phyloP scores from a whole-genome alignment of 2,329 filamentous ascomycete genomes.

The Xylariaceae sp. region DNA sequence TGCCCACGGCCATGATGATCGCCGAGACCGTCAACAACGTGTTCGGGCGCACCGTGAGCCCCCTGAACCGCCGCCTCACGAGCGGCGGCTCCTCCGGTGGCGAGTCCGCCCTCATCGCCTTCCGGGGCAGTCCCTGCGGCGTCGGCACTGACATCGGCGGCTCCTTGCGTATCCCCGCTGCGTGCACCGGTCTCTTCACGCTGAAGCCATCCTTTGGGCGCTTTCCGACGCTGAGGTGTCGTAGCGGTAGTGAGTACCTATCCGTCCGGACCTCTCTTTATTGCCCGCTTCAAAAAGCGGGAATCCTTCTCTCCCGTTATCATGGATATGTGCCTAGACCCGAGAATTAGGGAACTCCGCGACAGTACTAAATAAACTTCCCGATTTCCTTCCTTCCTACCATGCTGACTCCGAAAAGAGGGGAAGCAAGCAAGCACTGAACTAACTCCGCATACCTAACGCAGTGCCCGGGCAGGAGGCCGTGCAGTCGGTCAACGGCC shows the following conservation, averaged over 20 bases:
- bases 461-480: slow-evolving; percentile 64
- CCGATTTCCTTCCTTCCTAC: background rate
- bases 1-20: slow-evolving; percentile 69
- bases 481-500: slow-evolving; percentile 65
- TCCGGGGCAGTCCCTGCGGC: slow-evolving; percentile 62
- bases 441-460: background rate
- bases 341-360: too few relatives aligned
- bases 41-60: slow-evolving; percentile 65
- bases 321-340: too few relatives aligned
- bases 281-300: too few relatives aligned
- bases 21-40: slow-evolving; percentile 68
- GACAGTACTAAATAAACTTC: too few relatives aligned
- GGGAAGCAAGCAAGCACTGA: too few relatives aligned
- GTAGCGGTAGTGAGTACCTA: slow-evolving; percentile 48
- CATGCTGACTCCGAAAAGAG: too few relatives aligned
- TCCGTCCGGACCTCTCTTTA: too few relatives aligned
- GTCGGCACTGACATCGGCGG: slow-evolving; percentile 41
- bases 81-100: slow-evolving; percentile 70
- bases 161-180: slow-evolving; percentile 39
- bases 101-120: slow-evolving; percentile 63
- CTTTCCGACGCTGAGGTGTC: slow-evolving; percentile 56
- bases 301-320: too few relatives aligned
- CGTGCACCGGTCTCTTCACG: slow-evolving; percentile 37
- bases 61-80: slow-evolving; percentile 59
- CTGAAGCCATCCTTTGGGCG: slow-evolving; percentile 53